Conservation (phyloP, 129 eudicot species). For the Tagetes erecta region DNA sequence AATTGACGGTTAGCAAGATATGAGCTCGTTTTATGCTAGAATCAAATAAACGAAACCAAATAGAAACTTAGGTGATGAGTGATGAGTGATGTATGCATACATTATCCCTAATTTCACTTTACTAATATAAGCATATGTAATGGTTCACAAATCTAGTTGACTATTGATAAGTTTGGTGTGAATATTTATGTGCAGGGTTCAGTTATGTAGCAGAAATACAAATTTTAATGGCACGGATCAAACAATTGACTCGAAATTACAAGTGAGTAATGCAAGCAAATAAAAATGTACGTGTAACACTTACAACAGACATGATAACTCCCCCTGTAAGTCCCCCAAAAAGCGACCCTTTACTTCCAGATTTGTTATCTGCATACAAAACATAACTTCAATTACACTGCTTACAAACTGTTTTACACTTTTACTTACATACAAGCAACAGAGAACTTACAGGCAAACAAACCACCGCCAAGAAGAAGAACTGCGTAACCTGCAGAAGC, state of each 20-base stretch:
- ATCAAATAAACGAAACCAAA: background rate
- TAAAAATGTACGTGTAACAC: conserved; percentile 2
- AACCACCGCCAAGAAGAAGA: conserved; percentile 54
- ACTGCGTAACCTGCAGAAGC: conserved; percentile 56
- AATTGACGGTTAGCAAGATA: background rate
- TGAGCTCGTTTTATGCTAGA: background rate
- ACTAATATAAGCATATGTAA: background rate
- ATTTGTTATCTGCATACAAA: conserved; percentile 40
- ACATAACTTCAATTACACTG: background rate
- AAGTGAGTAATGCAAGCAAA: too few relatives aligned
- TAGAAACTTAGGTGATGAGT: background rate
- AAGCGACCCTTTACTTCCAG: conserved; percentile 60
- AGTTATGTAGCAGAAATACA: background rate
- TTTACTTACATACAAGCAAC: background rate
- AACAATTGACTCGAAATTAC: background rate
- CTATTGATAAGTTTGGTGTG: too few relatives aligned
- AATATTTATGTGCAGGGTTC: too few relatives aligned
- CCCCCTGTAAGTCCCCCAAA: conserved; percentile 55
- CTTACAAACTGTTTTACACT: background rate
- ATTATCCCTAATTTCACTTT: background rate
- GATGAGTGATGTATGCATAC: background rate
- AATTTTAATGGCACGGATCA: background rate
- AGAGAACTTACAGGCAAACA: conserved; percentile 43
- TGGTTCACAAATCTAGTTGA: background rate
- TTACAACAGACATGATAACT: conserved; percentile 47